Evolutionary conservation across 306 rosid genomes (phyloP), one percentile per base, ranked within the genome.

Genomic region (Betula pendula): DNA sequence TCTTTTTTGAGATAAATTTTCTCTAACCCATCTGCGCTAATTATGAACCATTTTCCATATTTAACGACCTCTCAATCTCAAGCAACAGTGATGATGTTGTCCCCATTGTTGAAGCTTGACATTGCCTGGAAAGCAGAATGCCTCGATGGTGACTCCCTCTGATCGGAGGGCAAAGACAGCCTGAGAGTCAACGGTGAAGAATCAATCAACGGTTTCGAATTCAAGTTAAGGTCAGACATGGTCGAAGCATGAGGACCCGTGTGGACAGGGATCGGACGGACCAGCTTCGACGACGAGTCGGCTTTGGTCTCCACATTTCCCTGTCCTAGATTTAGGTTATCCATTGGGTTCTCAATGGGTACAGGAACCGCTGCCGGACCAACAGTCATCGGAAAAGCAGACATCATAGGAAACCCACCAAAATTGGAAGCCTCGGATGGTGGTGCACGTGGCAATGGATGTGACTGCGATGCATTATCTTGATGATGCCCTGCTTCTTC

Each of bases 51-150:
- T 72, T 48, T 69, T 42, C 80, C 78, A 78, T 31, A 60, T 71
- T 65, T 24, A 29, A 29, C 33, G 33, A 29, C 33, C 33, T 25
- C 51, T 52, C 33, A 42, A 45, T 58, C 47, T 92, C 65, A 92
- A 75, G 99, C 90, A 80, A 91, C 99, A 17, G 87, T 84, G 77
- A 96, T 91, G 77, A 88, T 77, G 79, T 76, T 77, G 76, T 95
- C 99, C 43, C 97, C 90, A 19, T 89, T 89, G 76, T 75, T 86
- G 80, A 95, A 92, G 82, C 87, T 72, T 16, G 91, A 70, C 81
- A 85, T 84, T 42, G 83, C 68, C 68, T 87, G 90, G 81, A 92
- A 87, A 77, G 92, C 75, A 17, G 88, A 63, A 70, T 76, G 96
- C 84, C 90, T 88, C 55, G 94, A 79, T 8, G 93, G 74, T 31